Evolutionary conservation across 2,329 filamentous ascomycete genomes (phyloP), one percentile per base, ranked within the genome.

Genomic region (Fusarium algeriense): DNA sequence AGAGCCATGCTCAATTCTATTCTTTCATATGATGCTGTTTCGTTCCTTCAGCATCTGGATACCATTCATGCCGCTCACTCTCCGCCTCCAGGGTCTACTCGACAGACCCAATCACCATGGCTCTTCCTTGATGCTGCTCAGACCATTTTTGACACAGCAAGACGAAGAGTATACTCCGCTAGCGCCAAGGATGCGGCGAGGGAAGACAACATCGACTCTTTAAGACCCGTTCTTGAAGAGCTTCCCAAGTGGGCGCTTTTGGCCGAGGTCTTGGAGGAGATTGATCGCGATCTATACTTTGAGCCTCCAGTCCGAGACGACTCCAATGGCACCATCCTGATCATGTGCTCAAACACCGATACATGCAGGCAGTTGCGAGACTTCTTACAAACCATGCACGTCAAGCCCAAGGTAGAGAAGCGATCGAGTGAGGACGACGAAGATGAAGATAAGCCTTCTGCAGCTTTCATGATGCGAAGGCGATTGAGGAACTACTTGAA

Each of bases 41-140:
- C 92, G 8, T 97, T 99, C 79, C 89, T 97, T 67, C 93, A 95
- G 78, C 95, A 97, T 79, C 87, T 99, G 7, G 96, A 99, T 79
- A 98, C 94, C 1, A 95, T 99, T 49, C 90, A 97, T 52, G 94
- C 95, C 13, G 93, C 95, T 1, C 94, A 97, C 77, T 92, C 93
- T 50, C 95, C 96, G 7, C 92, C 93, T 3, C 93, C 94, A 12
- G 95, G 94, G 1, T 95, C 94, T 5, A 97, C 91, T 5, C 90
- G 91, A 70, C 93, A 97, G 77, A 95, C 91, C 37, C 94, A 97
- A 75, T 97, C 95, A 1, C 96, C 96, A 0, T 99, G 96, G 96
- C 85, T 99, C 35, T 98, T 98, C 75, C 87, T 98, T 8, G 96
- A 98, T 80, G 95, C 95, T 28, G 95, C 96, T 1, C 93, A 98